phyloP scores from a whole-genome alignment of 73 alveolate species.

The Tetrahymena malaccensis region DNA sequence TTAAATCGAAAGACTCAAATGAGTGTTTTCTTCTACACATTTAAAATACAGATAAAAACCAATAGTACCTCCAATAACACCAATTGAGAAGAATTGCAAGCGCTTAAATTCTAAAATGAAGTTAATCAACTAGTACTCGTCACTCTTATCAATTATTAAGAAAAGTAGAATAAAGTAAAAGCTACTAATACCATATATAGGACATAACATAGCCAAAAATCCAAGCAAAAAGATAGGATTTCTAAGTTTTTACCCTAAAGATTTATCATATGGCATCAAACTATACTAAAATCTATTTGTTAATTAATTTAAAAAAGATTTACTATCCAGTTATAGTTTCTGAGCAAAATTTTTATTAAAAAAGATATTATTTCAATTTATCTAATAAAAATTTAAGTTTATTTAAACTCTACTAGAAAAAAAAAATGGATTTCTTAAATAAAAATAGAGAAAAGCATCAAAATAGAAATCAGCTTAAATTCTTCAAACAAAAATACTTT shows the following conservation, averaged over 20 bases:
- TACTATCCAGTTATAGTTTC: no score
- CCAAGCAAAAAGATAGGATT: background rate
- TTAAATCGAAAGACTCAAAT: background rate
- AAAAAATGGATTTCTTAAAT: no score
- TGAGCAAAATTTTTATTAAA: no score
- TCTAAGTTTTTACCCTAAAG: background rate
- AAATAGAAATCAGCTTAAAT: no score
- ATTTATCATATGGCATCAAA: background rate
- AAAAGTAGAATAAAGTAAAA: background rate
- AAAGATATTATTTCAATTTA: no score
- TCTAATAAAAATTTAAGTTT: no score
- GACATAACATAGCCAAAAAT: background rate
- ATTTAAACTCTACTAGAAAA: no score
- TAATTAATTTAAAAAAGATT: background rate
- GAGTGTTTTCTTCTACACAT: background rate
- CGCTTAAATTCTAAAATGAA: constrained; percentile 9
- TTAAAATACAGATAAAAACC: background rate
- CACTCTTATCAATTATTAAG: background rate
- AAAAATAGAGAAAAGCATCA: no score
- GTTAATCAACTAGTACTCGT: constrained; percentile 1
- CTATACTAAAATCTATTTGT: background rate
- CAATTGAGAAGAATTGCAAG: background rate
- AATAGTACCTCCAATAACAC: background rate
- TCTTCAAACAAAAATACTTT: no score
- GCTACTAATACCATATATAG: background rate